phyloP scores from a whole-genome alignment of 176 grass and related monocot species.

The Paspalum notatum region DNA sequence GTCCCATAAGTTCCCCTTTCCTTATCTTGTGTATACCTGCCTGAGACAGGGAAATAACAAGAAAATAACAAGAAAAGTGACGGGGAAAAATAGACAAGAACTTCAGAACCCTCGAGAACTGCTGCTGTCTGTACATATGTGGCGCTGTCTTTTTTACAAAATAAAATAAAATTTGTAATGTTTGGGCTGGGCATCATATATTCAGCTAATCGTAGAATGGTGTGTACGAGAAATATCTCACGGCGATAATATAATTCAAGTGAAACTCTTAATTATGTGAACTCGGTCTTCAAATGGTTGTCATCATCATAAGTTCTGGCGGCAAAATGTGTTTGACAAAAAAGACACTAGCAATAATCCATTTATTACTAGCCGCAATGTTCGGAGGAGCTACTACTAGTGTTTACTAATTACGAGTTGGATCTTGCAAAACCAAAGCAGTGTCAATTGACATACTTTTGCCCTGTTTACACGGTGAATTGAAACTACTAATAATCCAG shows the following conservation, averaged over 20 bases:
- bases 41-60: constrained; percentile 21
- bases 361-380: no score
- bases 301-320: no score
- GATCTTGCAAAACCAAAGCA: no score
- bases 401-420: no score
- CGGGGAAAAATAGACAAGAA: background rate
- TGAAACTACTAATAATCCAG: background rate
- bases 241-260: background rate
- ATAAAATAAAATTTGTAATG: background rate
- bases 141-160: background rate
- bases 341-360: no score
- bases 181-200: background rate
- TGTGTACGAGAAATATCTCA: background rate
- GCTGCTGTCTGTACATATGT: background rate
- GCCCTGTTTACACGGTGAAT: no score
- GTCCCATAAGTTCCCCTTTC: constrained; percentile 48
- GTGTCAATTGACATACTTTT: no score
- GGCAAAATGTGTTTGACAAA: no score
- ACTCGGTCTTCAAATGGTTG: background rate
- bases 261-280: background rate
- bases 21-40: constrained; percentile 42
- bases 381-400: no score
- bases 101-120: background rate
- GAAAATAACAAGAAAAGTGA: constrained; percentile 17
- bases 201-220: background rate